A percentile compares a stretch with the other conserved stretches of the same genome.
phyloP scores from a whole-genome alignment of 345 rosid species.

The Ricinus communis region DNA sequence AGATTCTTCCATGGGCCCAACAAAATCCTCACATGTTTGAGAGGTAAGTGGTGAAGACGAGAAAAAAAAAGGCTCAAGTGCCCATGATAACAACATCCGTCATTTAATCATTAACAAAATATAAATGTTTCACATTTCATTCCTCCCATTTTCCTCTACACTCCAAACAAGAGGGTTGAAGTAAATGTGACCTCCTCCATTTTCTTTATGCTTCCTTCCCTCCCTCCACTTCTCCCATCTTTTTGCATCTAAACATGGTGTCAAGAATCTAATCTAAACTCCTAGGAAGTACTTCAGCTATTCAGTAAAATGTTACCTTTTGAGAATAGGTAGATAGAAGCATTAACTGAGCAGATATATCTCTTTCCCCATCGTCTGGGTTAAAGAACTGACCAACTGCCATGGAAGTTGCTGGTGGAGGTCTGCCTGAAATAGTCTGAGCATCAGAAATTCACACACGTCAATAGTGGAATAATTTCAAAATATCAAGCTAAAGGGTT shows the following conservation, averaged over 20 bases:
- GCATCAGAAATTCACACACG: slow-evolving; percentile 35
- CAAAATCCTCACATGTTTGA: not conserved
- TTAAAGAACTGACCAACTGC: slow-evolving; percentile 97
- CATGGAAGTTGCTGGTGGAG: slow-evolving; percentile 99
- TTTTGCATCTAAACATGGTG: not conserved
- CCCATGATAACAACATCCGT: not conserved
- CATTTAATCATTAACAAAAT: not conserved
- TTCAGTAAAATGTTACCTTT: slow-evolving; percentile 51
- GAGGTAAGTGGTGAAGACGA: not conserved
- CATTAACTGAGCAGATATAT: slow-evolving; percentile 60
- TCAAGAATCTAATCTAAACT: slow-evolving; percentile 7
- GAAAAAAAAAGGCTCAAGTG: too few relatives aligned
- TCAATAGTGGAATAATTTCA: slow-evolving; percentile 23
- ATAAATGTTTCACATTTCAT: too few relatives aligned
- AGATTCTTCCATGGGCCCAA: not conserved
- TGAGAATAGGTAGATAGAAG: slow-evolving; percentile 66
- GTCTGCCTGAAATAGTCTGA: slow-evolving; percentile 89
- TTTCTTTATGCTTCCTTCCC: not conserved
- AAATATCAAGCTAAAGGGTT: slow-evolving; percentile 12
- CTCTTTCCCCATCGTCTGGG: slow-evolving; percentile 70
- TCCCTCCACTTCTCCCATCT: not conserved
- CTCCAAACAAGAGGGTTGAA: not conserved
- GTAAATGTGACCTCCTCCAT: too few relatives aligned
- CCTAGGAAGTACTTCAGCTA: slow-evolving; percentile 20
- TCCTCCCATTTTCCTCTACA: too few relatives aligned